Percentiles rank a stretch among this genome's conserved stretches.
phyloP scores from a whole-genome alignment of 257 asterid species.

The Echium plantagineum region DNA sequence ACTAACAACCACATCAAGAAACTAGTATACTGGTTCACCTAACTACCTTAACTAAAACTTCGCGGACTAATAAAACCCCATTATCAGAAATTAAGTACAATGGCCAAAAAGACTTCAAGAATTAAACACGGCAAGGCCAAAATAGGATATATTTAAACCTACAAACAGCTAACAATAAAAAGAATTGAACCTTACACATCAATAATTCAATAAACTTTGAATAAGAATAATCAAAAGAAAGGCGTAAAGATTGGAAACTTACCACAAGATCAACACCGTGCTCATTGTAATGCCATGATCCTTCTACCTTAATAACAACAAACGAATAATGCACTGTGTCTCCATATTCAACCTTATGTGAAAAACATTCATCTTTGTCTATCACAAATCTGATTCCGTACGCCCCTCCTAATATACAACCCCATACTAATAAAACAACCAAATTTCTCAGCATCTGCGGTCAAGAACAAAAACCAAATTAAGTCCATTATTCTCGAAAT shows the following conservation, averaged over 20 bases:
- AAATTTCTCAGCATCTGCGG: constrained; percentile 37
- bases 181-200: neutral
- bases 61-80: neutral
- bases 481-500: neutral
- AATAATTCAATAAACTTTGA: neutral
- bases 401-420: constrained; percentile 34
- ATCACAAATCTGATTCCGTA: constrained; percentile 75
- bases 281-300: constrained; percentile 67
- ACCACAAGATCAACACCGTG: constrained; percentile 93
- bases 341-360: constrained; percentile 91
- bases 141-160: too few species aligned
- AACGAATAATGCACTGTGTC: constrained; percentile 79
- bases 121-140: neutral
- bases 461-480: neutral
- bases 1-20: too few species aligned
- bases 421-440: constrained; percentile 24
- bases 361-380: constrained; percentile 86
- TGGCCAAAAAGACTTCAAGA: neutral
- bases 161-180: neutral
- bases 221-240: neutral
- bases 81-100: neutral
- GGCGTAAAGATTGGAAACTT: neutral
- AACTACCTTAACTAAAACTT: neutral
- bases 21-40: neutral
- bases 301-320: constrained; percentile 84